These are phyloP conservation scores for Macrophomina phaseolina DNA, from an alignment of 2,329 filamentous ascomycete genomes.

Conservation along the genomic window DNA sequence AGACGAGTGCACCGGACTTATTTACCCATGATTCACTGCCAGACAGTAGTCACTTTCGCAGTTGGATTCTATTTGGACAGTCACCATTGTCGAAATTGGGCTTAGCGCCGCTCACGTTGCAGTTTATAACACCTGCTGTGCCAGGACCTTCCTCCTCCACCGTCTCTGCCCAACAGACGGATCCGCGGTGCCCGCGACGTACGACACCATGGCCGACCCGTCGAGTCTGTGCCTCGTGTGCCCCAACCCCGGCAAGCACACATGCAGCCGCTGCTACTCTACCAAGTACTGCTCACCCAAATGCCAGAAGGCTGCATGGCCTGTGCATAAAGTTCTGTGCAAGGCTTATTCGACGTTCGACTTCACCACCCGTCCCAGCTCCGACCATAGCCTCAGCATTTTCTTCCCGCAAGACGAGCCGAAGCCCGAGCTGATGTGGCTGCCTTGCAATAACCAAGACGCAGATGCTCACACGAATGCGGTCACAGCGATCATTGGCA, in stretches of 20 bases:
- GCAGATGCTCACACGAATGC: too few relatives aligned
- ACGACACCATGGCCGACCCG: neutral
- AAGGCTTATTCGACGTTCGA: slow-evolving; percentile 19
- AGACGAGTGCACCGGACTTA: too few relatives aligned
- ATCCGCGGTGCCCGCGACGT: neutral
- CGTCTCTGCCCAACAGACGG: neutral
- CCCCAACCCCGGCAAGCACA: neutral
- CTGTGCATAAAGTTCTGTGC: slow-evolving; percentile 26
- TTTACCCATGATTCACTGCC: too few relatives aligned
- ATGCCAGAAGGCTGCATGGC: slow-evolving; percentile 23
- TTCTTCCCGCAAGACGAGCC: slow-evolving; percentile 18
- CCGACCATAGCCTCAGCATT: slow-evolving; percentile 3
- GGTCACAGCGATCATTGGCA: too few relatives aligned
- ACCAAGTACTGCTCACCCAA: slow-evolving; percentile 24
- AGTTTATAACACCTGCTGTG: too few relatives aligned
- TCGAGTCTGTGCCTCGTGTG: neutral
- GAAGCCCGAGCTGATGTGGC: slow-evolving; percentile 23
- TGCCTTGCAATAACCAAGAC: neutral
- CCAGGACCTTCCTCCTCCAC: too few relatives aligned
- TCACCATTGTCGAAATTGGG: too few relatives aligned
- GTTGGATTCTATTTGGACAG: too few relatives aligned
- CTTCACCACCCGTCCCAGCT: slow-evolving; percentile 6
- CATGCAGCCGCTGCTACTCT: slow-evolving; percentile 21
- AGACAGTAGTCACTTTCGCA: too few relatives aligned
- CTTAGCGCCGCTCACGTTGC: too few relatives aligned